A percentile compares a stretch with the other conserved stretches of the same genome.
Conservation (phyloP, 2,329 filamentous ascomycete species). For the Fusarium equiseti region DNA sequence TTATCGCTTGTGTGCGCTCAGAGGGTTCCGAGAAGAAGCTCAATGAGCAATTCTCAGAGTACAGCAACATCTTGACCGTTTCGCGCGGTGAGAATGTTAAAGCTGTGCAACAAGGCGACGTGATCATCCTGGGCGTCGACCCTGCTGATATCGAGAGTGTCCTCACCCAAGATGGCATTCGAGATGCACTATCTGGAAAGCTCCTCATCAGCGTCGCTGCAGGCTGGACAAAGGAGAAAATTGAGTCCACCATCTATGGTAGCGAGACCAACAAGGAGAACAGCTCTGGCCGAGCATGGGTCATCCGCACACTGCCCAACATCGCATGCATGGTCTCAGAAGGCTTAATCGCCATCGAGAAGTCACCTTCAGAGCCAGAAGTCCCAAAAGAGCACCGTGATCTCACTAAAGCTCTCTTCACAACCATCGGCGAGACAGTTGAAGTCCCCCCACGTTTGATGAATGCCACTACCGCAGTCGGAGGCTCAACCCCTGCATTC, state of each 20-base stretch:
- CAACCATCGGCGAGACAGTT: constrained; percentile 64
- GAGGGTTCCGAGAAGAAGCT: constrained; percentile 43
- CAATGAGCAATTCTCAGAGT: constrained; percentile 34
- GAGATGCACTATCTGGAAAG: constrained; percentile 57
- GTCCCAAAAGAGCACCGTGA: constrained; percentile 40
- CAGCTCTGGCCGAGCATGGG: constrained; percentile 31
- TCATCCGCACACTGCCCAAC: constrained; percentile 53
- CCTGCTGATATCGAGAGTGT: constrained; percentile 57
- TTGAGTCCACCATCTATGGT: constrained; percentile 55
- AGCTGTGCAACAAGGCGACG: constrained; percentile 53
- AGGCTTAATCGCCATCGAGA: constrained; percentile 52
- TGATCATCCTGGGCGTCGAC: constrained; percentile 61
- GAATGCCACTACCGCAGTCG: constrained; percentile 69
- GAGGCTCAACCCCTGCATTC: constrained; percentile 71
- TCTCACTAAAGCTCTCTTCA: constrained; percentile 62
- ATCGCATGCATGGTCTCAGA: constrained; percentile 51
- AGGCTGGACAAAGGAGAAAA: constrained; percentile 58
- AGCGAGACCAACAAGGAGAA: constrained; percentile 34
- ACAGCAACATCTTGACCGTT: constrained; percentile 32
- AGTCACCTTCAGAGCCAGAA: constrained; percentile 29
- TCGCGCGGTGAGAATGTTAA: constrained; percentile 52
- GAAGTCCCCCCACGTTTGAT: constrained; percentile 64
- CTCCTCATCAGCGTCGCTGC: constrained; percentile 65
- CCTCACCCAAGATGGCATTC: constrained; percentile 53
- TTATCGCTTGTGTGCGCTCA: constrained; percentile 50